Conservation (phyloP, 169 alveolate genomes). For the Cryptosporidium parvum region DNA sequence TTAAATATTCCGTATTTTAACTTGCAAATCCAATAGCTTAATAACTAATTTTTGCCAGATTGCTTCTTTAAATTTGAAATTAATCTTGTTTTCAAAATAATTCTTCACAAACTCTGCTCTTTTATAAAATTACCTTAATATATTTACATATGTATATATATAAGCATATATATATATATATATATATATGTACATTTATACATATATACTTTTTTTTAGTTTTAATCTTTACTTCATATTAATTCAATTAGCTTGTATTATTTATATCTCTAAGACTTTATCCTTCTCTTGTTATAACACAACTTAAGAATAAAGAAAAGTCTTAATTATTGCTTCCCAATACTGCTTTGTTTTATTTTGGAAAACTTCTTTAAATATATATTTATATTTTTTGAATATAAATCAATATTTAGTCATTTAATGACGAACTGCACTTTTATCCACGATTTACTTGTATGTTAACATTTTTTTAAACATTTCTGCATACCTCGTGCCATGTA, state of each 20-base stretch:
- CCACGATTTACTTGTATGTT: conserved; percentile 58
- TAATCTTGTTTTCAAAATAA: neutral
- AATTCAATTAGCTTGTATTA: conserved; percentile 14
- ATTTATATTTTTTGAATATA: neutral
- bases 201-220: neutral
- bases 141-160: conserved; percentile 6
- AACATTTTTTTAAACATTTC: conserved; percentile 49
- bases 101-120: conserved; percentile 4
- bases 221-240: neutral
- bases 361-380: neutral
- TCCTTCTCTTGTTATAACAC: neutral
- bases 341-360: neutral
- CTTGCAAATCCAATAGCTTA: neutral
- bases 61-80: neutral
- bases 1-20: neutral
- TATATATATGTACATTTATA: neutral
- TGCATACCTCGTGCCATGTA: conserved; percentile 67
- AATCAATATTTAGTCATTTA: conserved; percentile 38
- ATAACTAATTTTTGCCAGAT: neutral
- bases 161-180: neutral
- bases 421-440: conserved; percentile 55
- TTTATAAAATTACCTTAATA: neutral
- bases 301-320: neutral
- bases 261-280: neutral
- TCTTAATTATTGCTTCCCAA: neutral